Base-by-base conservation (phyloP, 1,284 basidiomycete genomes). In the Trichosporon sp. region DNA sequence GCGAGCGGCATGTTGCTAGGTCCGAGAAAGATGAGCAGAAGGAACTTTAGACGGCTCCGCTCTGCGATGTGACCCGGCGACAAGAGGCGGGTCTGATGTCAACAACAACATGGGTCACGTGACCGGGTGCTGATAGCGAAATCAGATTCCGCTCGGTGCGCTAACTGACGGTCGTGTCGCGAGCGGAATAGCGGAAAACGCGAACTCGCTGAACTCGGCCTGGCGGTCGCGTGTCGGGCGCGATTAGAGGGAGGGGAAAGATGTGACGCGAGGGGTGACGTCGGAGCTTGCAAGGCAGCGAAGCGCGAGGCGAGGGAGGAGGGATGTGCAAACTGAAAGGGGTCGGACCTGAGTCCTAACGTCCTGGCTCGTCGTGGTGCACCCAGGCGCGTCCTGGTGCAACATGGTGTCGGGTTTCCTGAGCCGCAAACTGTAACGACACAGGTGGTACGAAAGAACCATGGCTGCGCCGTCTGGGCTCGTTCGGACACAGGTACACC, bases 1-100 rank as follows among this genome's bases (percentile, higher is more conserved):
- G 70, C 67, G 7, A 80, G 67, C 21, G 75, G 76, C 78, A 80
- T 80, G 38, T 34, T 72, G 65, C 29, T 21, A 64, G 66, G 23
- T 64, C 3, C 12, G 3, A n/a, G 34, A 21, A n/a, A 21, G 18
- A 23, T 18, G 25, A 8, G 47, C 47, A 51, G 6, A 51, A 12
- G 7, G 21, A 51, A 51, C 21, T 51, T 51, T 11, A 25, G 21
- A 51, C 47, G 18, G 21, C 23, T 9, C 21, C n/a, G 47, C 23
- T 2, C n/a, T 51, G 47, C 42, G 23, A 25, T 21, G 21, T 51
- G 47, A 23, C 7, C 21, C 47, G 18, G 38, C 11, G 34, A 2
- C 0, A n/a, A n/a, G 21, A 4, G 51, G 5, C 11, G 56, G 18
- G 15, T 15, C n/a, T 34, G 27, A n/a, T 51, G 29, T 51, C 38